A percentile compares a stretch with the other conserved stretches of the same genome.
Evolutionary conservation across 768 basidiomycete species (phyloP).

Genomic region (Pleurotus cornucopiae): DNA sequence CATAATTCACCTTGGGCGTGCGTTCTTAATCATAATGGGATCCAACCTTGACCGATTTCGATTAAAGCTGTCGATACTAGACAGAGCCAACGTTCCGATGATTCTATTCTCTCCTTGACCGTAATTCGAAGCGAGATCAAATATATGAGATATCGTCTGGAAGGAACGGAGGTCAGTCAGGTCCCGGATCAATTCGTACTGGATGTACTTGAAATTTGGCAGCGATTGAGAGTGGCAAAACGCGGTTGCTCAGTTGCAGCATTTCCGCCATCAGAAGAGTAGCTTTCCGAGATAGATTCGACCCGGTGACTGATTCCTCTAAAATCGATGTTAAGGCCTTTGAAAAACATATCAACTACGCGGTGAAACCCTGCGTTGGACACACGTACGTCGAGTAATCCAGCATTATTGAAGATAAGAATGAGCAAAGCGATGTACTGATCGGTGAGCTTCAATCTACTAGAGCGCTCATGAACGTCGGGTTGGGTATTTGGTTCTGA

Average conservation of each 20-base stretch:
- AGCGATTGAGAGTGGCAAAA: slow-evolving; percentile 78
- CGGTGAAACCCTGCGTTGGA: background rate
- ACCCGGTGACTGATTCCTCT: slow-evolving; percentile 71
- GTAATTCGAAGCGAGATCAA: slow-evolving; percentile 81
- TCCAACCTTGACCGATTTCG: slow-evolving; percentile 78
- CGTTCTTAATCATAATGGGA: slow-evolving; percentile 46
- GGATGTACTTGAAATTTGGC: slow-evolving; percentile 72
- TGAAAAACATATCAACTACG: background rate
- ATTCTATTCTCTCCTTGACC: slow-evolving; percentile 73
- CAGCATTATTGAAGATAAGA: slow-evolving; percentile 80
- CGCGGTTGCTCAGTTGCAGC: slow-evolving; percentile 81
- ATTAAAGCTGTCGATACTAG: slow-evolving; percentile 89
- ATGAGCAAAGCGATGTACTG: slow-evolving; percentile 89
- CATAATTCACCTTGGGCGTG: slow-evolving; percentile 55
- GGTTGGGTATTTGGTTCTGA: slow-evolving; percentile 26
- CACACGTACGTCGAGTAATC: slow-evolving; percentile 74
- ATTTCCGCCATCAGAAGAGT: slow-evolving; percentile 90
- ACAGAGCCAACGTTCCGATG: slow-evolving; percentile 78
- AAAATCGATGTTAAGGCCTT: slow-evolving; percentile 85
- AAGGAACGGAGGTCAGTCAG: background rate
- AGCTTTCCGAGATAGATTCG: slow-evolving; percentile 81
- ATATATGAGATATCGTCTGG: slow-evolving; percentile 81
- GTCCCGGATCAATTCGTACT: background rate
- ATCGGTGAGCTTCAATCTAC: slow-evolving; percentile 77
- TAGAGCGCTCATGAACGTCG: slow-evolving; percentile 41